These are phyloP conservation scores for Cordyceps farinosa DNA, from an alignment of 2,329 filamentous ascomycete genomes.

Conservation along the genomic window DNA sequence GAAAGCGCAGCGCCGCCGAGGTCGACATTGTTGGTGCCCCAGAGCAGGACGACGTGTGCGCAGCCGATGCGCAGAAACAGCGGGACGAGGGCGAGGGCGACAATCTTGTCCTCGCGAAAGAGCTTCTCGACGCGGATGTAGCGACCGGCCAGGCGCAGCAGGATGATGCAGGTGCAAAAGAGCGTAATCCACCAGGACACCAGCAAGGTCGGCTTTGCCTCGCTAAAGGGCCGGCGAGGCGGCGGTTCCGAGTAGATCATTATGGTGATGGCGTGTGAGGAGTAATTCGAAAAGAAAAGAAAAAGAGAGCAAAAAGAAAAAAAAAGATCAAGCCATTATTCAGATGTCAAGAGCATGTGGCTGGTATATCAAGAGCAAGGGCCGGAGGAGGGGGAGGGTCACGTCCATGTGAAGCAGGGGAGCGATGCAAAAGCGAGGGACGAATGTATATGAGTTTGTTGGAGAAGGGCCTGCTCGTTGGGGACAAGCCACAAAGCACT, in stretches of 20 bases:
- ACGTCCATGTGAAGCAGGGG: neutral
- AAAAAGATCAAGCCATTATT: conserved; percentile 8
- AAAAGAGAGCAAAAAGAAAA: neutral
- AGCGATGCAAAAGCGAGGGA: neutral
- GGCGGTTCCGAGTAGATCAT: conserved; percentile 51
- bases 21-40: conserved; percentile 82
- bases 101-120: conserved; percentile 82
- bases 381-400: neutral
- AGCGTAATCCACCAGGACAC: conserved; percentile 91
- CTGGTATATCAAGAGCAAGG: neutral
- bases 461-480: neutral
- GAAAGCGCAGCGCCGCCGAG: conserved; percentile 46
- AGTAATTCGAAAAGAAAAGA: neutral
- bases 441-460: neutral
- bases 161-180: conserved; percentile 75
- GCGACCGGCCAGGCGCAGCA: conserved; percentile 70
- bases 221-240: conserved; percentile 36
- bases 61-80: conserved; percentile 74
- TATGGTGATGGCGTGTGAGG: neutral
- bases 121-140: conserved; percentile 79
- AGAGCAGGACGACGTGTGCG: conserved; percentile 77
- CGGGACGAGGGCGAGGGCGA: conserved; percentile 72
- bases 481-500: neutral
- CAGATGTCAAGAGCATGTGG: neutral
- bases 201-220: conserved; percentile 78